Conservation (phyloP, 257 asterid species). For the Solanum lycopersicoides region DNA sequence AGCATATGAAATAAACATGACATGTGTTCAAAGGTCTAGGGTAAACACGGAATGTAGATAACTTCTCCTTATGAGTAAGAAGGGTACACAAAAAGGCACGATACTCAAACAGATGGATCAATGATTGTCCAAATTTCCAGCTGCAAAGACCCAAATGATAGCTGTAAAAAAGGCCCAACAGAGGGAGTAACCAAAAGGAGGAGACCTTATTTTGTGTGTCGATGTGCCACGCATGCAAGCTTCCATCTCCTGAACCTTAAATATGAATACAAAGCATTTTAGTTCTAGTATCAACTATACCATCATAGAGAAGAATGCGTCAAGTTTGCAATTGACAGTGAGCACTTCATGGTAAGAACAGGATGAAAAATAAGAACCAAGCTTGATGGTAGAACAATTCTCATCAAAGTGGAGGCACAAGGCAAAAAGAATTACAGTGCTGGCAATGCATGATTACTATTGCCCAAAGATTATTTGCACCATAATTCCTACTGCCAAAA, state of each 20-base stretch:
- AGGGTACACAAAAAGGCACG: not conserved
- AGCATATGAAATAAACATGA: not conserved
- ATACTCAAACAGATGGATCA: not conserved
- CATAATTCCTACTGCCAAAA: not conserved
- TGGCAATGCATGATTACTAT: not conserved
- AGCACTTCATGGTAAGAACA: not conserved
- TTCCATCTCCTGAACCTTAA: constrained; percentile 93
- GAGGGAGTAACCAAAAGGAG: not conserved
- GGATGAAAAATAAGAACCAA: not conserved
- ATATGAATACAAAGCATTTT: not conserved
- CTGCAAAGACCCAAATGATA: not conserved
- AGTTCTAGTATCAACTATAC: not conserved
- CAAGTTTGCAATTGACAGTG: not conserved
- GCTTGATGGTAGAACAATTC: not conserved
- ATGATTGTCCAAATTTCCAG: not conserved
- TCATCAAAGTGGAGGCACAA: not conserved
- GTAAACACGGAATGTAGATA: not conserved
- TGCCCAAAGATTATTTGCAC: not conserved
- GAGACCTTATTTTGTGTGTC: constrained; percentile 56
- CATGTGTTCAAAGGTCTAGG: not conserved
- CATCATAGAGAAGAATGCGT: not conserved
- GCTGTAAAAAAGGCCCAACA: not conserved
- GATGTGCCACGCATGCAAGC: constrained; percentile 78
- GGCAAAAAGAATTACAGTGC: not conserved
- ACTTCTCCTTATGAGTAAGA: not conserved